Base-by-base conservation (phyloP, 768 basidiomycete species). In the Pisolithus sp. region DNA sequence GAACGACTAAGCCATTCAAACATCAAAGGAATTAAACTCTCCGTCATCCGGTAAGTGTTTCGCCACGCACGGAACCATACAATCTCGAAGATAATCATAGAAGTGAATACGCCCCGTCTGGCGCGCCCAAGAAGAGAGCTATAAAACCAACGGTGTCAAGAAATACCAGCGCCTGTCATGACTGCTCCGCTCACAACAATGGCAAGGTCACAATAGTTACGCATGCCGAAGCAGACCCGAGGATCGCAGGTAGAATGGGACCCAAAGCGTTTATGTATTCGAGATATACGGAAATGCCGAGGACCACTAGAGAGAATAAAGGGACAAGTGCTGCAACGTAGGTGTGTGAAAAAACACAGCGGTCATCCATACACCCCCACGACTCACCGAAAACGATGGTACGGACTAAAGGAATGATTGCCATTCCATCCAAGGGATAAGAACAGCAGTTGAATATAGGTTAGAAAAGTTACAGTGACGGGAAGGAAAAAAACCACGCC, bases 401-500 rank as follows among this genome's bases (percentile, higher is more conserved):
- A 50, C 65, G 60, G 41, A 68, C n/a, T 31, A 42, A 59, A 55
- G 59, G 55, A 63, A 63, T 52, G 61, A 57, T 12, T 18, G 57
- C 59, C 61, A 62, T 62, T 45, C 52, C 55, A 2, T 26, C 47
- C 46, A 46, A 26, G 23, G 34, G 46, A 46, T 36, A 7, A 18
- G 41, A 15, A 26, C 38, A 30, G 36, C 24, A 38, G n/a, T n/a
- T n/a, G n/a, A 17, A 12, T n/a, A 42, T 28, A 53, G 45, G 15
- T 23, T 43, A 7, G 20, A 43, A 28, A 45, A 26, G 17, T 45
- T 28, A 23, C 5, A 39, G 51, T 8, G 10, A 26, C 20, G 30
- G 41, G 15, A 8, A 5, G 8, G n/a, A n/a, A 26, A 26, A 36
- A n/a, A 20, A 6, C 13, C 53, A 48, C 48, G 30, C 45, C 53